Conservation (phyloP, 2,329 filamentous ascomycete genomes). For the Phaeosphaeria sp. region DNA sequence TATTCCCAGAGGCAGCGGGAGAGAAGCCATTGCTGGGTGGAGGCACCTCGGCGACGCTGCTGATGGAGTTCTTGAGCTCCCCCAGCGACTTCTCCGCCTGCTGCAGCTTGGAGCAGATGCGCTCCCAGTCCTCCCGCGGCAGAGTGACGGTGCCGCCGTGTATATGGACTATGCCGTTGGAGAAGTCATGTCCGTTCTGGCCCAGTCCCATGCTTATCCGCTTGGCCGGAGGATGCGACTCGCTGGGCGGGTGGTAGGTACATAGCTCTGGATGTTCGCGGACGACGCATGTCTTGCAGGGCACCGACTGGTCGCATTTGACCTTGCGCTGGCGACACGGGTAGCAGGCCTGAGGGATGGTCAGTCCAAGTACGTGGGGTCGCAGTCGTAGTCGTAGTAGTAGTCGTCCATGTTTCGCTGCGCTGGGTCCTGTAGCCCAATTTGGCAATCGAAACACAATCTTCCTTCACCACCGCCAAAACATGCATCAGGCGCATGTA, state of each 20-base stretch:
- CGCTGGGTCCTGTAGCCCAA: constrained; percentile 24
- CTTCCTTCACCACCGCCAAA: not conserved
- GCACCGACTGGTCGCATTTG: constrained; percentile 56
- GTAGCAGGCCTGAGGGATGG: constrained; percentile 52
- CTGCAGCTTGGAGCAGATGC: constrained; percentile 57
- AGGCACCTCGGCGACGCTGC: constrained; percentile 45
- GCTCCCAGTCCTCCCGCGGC: constrained; percentile 55
- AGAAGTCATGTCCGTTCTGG: constrained; percentile 47
- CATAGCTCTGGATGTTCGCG: constrained; percentile 60
- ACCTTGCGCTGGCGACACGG: constrained; percentile 57
- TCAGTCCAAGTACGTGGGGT: constrained; percentile 29
- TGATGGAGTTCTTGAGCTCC: constrained; percentile 52
- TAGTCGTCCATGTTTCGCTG: constrained; percentile 8
- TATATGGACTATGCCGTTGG: constrained; percentile 48
- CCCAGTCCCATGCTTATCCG: constrained; percentile 42
- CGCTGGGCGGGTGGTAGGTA: constrained; percentile 51
- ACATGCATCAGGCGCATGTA: not conserved
- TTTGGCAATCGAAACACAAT: constrained; percentile 16
- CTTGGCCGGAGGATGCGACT: constrained; percentile 50
- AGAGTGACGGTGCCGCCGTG: constrained; percentile 50
- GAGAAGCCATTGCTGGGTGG: constrained; percentile 44
- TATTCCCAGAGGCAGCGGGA: constrained; percentile 39
- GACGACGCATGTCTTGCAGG: constrained; percentile 59
- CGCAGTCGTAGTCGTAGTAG: constrained; percentile 3
- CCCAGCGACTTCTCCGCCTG: constrained; percentile 56